Evolutionary conservation across 2,329 filamentous ascomycete genomes (phyloP), one percentile per base, ranked within the genome.

Genomic region (Tympanopsis confertula): DNA sequence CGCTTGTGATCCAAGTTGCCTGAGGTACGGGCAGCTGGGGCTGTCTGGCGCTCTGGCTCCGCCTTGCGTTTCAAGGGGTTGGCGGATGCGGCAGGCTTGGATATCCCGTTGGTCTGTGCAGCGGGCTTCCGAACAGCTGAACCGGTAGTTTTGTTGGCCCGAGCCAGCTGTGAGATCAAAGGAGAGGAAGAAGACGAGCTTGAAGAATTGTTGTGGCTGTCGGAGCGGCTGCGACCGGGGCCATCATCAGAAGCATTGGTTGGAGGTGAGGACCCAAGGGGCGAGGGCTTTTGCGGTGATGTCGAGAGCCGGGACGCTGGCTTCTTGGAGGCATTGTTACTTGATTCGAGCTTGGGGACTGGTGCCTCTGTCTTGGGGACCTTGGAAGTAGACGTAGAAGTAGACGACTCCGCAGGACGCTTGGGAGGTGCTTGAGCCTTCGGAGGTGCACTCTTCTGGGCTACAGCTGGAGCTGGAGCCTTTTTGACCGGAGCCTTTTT

Each of bases 201-300:
- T 4, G 61, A 59, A 35, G 58, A 54, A 30, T 58, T 60, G 14
- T 61, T 33, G 10, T 33, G 30, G 17, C 30, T 58, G 38, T 50
- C 59, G 17, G 59, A 59, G 35, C 59, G 58, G 29, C 56, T 55
- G 36, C 44, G 54, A 44, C 58, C 57, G 48, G 66, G 58, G 42
- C 71, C 60, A 39, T 70, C 58, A 48, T 78, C 71, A 15, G 73
- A 77, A 19, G 69, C 69, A 50, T 74, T 77, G 42, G 74, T 66
- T 4, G 74, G 73, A 17, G 72, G 71, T 2, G 74, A 77, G 5
- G 71, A 72, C 7, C 69, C 73, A 10, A 78, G 65, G 12, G 73
- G 74, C 13, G 75, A 78, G 2, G 73, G 73, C 38, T 78, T 78
- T 48, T 68, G 70, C 2, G 74, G 71, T 30, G 71, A 74, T 42